Evolutionary conservation across 805 yeast species (phyloP), one percentile per base, ranked within the genome.

Genomic region (Saturnispora sanitii): DNA sequence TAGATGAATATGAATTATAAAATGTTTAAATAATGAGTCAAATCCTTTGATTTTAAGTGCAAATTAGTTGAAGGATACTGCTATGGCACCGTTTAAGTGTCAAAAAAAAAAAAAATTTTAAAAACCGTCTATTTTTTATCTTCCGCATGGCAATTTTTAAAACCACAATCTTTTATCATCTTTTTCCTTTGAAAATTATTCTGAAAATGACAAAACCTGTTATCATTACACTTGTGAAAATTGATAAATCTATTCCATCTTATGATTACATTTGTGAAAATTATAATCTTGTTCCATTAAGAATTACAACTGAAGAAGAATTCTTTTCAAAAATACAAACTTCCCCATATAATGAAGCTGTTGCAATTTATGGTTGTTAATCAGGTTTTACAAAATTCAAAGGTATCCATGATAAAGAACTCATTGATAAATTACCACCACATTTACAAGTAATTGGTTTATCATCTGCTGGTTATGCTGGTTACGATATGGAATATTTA

Each of bases 401-500:
- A 11, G 71, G 77, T 16, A 59, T 77, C 49, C 46, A 52, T 23
- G 52, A 60, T 38, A 59, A 68, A 27, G 47, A 72, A 40, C 41
- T 74, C 45, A 47, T 66, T 12, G 67, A 51, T 1, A 51, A 56
- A 12, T 63, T 68, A 16, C 79, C 80, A 2, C 34, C 48, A 2
- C 52, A 60, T 11, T 57, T 72, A 41, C 71, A 70, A 45, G 58
- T 70, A 16, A 65, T 73, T 30, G 63, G 78, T 4, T 66, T 68
- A 39, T 75, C 78, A 48, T 73, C 80, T n/a, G 76, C 69, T 2
- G 77, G 78, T 1, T 62, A 51, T 51, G 73, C 70, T 39, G 65
- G 61, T 12, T 62, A 65, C 42, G 73, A 71, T 53, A 61, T 66
- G 3, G 44, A 45, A 4, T 57, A 49, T 7, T 51, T 73, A 58